Evolutionary conservation across 1,284 basidiomycete species (phyloP).

Genomic region (Mycena sp.): DNA sequence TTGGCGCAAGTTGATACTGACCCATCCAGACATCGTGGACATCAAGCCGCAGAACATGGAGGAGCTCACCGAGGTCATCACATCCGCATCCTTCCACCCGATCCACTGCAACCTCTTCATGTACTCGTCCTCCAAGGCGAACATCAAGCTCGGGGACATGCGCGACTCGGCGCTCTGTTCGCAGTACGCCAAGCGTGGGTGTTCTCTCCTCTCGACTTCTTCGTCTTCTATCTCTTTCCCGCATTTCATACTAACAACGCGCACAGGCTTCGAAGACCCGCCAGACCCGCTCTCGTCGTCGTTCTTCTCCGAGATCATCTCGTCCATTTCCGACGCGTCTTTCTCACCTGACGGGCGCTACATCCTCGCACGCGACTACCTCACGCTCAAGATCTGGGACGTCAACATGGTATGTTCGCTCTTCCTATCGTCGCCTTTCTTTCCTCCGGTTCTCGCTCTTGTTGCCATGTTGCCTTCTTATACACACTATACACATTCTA

Average conservation of each 20-base stretch:
- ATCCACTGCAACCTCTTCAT: conserved; percentile 98
- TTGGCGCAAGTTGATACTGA: conserved; percentile 58
- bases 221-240: conserved; percentile 26
- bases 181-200: conserved; percentile 92
- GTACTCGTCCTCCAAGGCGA: conserved; percentile 99
- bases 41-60: conserved; percentile 99
- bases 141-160: conserved; percentile 99
- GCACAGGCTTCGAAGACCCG: conserved; percentile 93
- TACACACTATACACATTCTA: no score
- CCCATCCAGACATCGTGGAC: conserved; percentile 99
- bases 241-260: conserved; percentile 77
- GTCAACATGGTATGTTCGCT: no score
- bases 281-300: conserved; percentile 97
- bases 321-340: conserved; percentile 99
- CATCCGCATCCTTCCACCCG: conserved; percentile 98
- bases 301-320: conserved; percentile 99
- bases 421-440: no score
- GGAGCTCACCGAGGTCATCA: conserved; percentile 99
- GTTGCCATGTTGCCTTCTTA: no score
- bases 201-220: conserved; percentile 55
- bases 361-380: conserved; percentile 93
- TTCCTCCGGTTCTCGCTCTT: no score
- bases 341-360: conserved; percentile 97
- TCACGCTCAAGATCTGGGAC: conserved; percentile 99
- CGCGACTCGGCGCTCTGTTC: conserved; percentile 97